These are phyloP conservation scores for Erythrobasidium yunnanense DNA, from an alignment of 768 basidiomycete genomes.

Conservation along the genomic window DNA sequence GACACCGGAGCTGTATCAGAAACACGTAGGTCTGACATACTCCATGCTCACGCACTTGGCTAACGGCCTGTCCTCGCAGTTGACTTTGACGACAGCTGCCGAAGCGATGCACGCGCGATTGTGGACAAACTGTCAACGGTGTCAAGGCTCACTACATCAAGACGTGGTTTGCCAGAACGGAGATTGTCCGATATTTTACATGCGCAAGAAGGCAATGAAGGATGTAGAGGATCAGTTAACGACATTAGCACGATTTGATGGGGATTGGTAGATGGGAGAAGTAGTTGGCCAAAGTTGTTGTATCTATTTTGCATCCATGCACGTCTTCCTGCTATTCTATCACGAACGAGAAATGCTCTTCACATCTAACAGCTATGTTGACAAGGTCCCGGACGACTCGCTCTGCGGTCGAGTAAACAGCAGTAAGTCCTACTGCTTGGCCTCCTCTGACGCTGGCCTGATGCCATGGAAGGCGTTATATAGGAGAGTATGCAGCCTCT, in stretches of 20 bases:
- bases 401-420: too few relatives aligned
- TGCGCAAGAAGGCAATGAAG: constrained; percentile 96
- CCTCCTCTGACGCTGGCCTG: too few relatives aligned
- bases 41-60: background rate
- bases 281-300: too few relatives aligned
- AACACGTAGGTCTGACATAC: constrained; percentile 52
- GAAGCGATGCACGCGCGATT: constrained; percentile 87
- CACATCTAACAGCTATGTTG: too few relatives aligned
- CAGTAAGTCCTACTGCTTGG: too few relatives aligned
- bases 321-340: too few relatives aligned
- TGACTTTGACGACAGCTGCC: constrained; percentile 36
- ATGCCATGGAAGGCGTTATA: too few relatives aligned
- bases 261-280: constrained; percentile 25
- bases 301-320: too few relatives aligned
- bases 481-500: too few relatives aligned
- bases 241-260: constrained; percentile 73
- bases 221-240: constrained; percentile 78
- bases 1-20: constrained; percentile 82
- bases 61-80: background rate
- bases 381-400: too few relatives aligned
- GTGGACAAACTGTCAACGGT: constrained; percentile 98
- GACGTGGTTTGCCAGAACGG: constrained; percentile 56
- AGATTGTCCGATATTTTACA: constrained; percentile 98
- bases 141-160: constrained; percentile 95
- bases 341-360: too few relatives aligned